A percentile compares a stretch with the other conserved stretches of the same genome.
Conservation (phyloP, 208 protist species). For the Borovskyia barvae region DNA sequence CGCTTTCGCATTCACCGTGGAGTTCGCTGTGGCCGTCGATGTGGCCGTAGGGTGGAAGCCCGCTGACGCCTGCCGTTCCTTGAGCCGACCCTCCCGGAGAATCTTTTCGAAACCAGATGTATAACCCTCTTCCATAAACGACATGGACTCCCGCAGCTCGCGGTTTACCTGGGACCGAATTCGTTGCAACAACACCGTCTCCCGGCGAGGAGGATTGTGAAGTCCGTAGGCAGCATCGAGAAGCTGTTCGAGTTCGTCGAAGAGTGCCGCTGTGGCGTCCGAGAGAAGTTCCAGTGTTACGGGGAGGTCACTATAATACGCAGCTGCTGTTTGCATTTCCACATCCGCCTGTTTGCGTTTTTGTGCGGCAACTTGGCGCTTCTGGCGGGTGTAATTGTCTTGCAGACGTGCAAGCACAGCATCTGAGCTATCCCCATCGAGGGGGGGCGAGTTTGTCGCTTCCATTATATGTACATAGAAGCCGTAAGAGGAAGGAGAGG, state of each 20-base stretch:
- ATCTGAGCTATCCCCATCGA: slow-evolving; percentile 5
- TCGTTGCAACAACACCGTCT: slow-evolving; percentile 43
- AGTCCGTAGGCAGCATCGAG: background rate
- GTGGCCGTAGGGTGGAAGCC: background rate
- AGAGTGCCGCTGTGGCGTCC: slow-evolving; percentile 47
- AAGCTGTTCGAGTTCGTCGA: slow-evolving; percentile 63
- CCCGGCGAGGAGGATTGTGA: background rate
- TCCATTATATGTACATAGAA: no score
- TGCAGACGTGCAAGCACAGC: slow-evolving; percentile 37
- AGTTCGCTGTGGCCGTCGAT: background rate
- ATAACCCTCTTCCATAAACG: slow-evolving; percentile 73
- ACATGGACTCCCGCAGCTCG: slow-evolving; percentile 65
- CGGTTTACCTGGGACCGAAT: slow-evolving; percentile 59
- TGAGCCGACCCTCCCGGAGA: slow-evolving; percentile 20
- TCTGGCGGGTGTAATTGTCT: slow-evolving; percentile 50
- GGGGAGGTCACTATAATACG: slow-evolving; percentile 48
- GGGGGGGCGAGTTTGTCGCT: no score
- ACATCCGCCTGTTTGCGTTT: slow-evolving; percentile 40
- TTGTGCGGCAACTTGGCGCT: slow-evolving; percentile 27
- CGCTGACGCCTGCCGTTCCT: background rate
- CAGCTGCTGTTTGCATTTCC: slow-evolving; percentile 32
- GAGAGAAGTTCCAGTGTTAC: slow-evolving; percentile 69
- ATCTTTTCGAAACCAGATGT: slow-evolving; percentile 65
- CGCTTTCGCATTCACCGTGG: background rate
- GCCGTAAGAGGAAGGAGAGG: no score